Conservation (phyloP, 1,284 basidiomycete species). For the Crucibulum parvulum region DNA sequence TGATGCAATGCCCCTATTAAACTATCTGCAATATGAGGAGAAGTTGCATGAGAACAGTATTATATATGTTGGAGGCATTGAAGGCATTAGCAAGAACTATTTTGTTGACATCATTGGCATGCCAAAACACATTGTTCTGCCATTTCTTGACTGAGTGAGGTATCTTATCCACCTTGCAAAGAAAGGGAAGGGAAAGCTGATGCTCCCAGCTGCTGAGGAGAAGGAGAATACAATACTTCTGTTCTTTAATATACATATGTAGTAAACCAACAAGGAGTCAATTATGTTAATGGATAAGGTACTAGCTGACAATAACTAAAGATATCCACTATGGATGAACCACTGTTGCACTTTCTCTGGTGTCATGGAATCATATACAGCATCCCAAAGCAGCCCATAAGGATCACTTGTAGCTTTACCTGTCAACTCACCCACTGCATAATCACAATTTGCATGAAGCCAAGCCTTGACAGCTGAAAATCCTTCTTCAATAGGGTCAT, state of each 20-base stretch:
- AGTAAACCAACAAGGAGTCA: no score
- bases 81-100: not conserved
- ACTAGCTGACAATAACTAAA: no score
- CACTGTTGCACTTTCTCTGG: no score
- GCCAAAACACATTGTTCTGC: not conserved
- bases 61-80: not conserved
- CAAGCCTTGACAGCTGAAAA: conserved; percentile 9
- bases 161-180: not conserved
- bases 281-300: no score
- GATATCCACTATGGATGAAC: no score
- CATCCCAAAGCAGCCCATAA: not conserved
- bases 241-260: no score
- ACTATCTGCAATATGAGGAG: not conserved
- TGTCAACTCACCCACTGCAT: not conserved
- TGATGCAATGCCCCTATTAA: not conserved
- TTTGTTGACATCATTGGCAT: not conserved
- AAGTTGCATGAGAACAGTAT: not conserved
- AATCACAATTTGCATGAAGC: not conserved
- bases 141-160: not conserved
- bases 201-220: not conserved
- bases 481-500: conserved; percentile 24
- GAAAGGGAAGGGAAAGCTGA: not conserved
- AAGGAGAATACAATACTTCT: not conserved
- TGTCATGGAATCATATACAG: no score
- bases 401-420: not conserved